Evolutionary conservation across 208 protist species (phyloP).

Genomic region (Herpetomonas samuelpessoai): DNA sequence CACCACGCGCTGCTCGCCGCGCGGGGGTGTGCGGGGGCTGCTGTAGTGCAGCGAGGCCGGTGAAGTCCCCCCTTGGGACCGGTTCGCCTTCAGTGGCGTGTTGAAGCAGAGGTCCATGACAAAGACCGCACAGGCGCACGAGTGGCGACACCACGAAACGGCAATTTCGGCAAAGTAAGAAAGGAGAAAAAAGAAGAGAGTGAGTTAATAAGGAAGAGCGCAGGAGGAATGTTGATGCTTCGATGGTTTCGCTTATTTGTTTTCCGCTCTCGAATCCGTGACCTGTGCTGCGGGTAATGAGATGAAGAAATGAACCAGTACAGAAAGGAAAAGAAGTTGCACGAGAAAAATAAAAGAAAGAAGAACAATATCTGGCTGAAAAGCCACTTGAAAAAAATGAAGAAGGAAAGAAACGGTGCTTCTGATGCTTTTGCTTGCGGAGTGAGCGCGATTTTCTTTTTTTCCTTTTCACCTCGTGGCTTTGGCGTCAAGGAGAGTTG

Average conservation of each 20-base stretch:
- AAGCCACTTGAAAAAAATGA: too few species aligned
- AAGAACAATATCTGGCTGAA: neutral
- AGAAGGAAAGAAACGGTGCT: too few species aligned
- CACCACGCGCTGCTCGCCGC: neutral
- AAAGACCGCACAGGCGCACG: too few species aligned
- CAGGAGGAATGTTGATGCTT: too few species aligned
- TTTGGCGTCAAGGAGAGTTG: too few species aligned
- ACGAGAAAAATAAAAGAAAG: slow-evolving; percentile 16
- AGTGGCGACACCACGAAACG: slow-evolving; percentile 2
- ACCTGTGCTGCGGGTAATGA: neutral
- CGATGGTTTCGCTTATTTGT: too few species aligned
- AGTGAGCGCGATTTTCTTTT: slow-evolving; percentile 2
- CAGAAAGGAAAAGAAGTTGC: slow-evolving; percentile 10
- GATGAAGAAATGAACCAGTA: neutral
- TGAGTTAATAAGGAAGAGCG: too few species aligned
- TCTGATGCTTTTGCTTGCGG: too few species aligned
- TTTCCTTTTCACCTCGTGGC: slow-evolving; percentile 6
- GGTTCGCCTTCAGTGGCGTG: slow-evolving; percentile 11
- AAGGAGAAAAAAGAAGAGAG: too few species aligned
- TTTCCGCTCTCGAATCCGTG: too few species aligned
- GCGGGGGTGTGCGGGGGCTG: slow-evolving; percentile 10
- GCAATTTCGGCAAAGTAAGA: too few species aligned
- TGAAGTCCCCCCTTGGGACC: neutral
- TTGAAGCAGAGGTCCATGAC: slow-evolving; percentile 22
- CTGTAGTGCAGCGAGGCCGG: slow-evolving; percentile 10